Conservation (phyloP, 805 yeast species). For the Huiozyma sinensis region DNA sequence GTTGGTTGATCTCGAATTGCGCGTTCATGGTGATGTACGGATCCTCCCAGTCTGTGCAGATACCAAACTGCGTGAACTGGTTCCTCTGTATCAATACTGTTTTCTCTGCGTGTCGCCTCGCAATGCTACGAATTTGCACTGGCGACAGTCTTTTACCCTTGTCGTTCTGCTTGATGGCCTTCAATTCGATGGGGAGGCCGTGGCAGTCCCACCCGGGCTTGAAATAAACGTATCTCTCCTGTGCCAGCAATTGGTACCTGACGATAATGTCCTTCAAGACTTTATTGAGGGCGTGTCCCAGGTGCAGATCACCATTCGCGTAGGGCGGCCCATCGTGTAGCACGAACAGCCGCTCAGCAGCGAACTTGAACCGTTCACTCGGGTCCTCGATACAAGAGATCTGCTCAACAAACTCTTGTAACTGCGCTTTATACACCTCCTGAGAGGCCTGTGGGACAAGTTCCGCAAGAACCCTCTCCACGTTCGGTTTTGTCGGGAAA, state of each 20-base stretch:
- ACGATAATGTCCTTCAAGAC: slow-evolving; percentile 76
- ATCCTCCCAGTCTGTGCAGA: slow-evolving; percentile 72
- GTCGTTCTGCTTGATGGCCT: slow-evolving; percentile 43
- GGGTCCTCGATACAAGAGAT: slow-evolving; percentile 11
- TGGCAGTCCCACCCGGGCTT: slow-evolving; percentile 99
- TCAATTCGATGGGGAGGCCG: slow-evolving; percentile 91
- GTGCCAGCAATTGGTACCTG: slow-evolving; percentile 54
- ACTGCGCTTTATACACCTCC: slow-evolving; percentile 58
- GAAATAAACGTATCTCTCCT: slow-evolving; percentile 56
- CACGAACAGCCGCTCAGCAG: slow-evolving; percentile 39
- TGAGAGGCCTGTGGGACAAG: slow-evolving; percentile 45
- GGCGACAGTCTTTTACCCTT: slow-evolving; percentile 42
- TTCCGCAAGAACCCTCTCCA: slow-evolving; percentile 32
- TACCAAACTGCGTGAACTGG: slow-evolving; percentile 60
- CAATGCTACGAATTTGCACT: slow-evolving; percentile 54
- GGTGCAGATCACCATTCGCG: slow-evolving; percentile 88
- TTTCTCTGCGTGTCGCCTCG: slow-evolving; percentile 55
- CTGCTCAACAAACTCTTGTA: slow-evolving; percentile 12
- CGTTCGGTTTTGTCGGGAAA: slow-evolving; percentile 52
- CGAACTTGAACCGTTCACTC: slow-evolving; percentile 14
- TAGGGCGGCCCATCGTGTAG: slow-evolving; percentile 98
- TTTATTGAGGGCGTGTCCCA: slow-evolving; percentile 89
- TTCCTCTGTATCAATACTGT: slow-evolving; percentile 54
- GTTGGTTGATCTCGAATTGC: slow-evolving; percentile 64
- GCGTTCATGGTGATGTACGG: slow-evolving; percentile 67